These are phyloP conservation scores for Rhynchospora breviuscula DNA, from an alignment of 176 grass and related monocot species.

Conservation along the genomic window DNA sequence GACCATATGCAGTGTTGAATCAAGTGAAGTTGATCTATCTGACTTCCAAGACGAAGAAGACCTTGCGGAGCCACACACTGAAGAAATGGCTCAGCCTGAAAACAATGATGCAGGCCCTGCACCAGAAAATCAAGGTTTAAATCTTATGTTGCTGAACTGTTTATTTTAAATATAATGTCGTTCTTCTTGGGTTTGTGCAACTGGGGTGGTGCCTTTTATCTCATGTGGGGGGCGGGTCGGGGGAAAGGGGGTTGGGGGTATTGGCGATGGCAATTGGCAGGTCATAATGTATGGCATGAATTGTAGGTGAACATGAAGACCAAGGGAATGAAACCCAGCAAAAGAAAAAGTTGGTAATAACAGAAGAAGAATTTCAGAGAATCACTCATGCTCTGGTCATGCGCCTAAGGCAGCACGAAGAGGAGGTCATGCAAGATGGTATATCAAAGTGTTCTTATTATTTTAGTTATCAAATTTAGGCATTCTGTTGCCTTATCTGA, in stretches of 20 bases:
- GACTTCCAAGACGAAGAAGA: constrained; percentile 83
- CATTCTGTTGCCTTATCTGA: neutral
- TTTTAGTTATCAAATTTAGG: neutral
- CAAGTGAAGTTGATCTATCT: constrained; percentile 97
- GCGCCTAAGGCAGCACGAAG: constrained; percentile 74
- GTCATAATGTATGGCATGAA: neutral
- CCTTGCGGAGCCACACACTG: constrained; percentile 20
- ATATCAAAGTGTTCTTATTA: constrained; percentile 28
- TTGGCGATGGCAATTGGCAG: neutral
- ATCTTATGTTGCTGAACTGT: neutral
- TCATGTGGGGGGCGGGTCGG: neutral
- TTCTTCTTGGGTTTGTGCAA: neutral
- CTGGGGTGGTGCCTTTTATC: neutral
- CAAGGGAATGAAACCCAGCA: constrained; percentile 28
- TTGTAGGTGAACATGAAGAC: constrained; percentile 40
- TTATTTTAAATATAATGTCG: neutral
- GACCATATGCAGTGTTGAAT: constrained; percentile 69
- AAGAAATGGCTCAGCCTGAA: constrained; percentile 32
- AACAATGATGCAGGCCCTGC: constrained; percentile 26
- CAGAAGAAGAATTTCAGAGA: constrained; percentile 93
- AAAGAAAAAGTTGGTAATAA: constrained; percentile 92
- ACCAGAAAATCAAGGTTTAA: constrained; percentile 45
- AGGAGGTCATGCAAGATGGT: constrained; percentile 69
- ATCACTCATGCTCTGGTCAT: constrained; percentile 90
- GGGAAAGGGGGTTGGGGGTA: neutral